Conservation (phyloP, 495 filamentous ascomycete species). For the Penicillium paxilli region DNA sequence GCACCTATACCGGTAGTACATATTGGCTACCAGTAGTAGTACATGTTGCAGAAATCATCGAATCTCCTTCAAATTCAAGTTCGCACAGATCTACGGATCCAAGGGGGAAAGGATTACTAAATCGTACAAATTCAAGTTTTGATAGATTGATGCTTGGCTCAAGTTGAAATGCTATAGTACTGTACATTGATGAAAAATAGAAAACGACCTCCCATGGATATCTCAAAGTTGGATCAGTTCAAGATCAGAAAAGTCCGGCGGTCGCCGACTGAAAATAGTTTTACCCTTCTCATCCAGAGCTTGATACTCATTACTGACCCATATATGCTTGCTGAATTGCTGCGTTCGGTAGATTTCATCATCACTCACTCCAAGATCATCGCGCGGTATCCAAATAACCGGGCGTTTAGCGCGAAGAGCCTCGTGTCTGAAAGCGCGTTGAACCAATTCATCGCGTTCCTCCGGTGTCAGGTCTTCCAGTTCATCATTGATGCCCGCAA, state of each 20-base stretch:
- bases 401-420: slow-evolving; percentile 84
- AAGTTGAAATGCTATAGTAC: too few species aligned
- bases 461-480: slow-evolving; percentile 92
- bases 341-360: slow-evolving; percentile 83
- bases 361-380: slow-evolving; percentile 86
- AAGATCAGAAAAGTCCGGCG: slow-evolving; percentile 88
- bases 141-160: too few species aligned
- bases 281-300: slow-evolving; percentile 79
- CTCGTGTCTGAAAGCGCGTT: slow-evolving; percentile 86
- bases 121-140: too few species aligned
- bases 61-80: too few species aligned
- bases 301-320: slow-evolving; percentile 91
- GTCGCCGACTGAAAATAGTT: slow-evolving; percentile 84
- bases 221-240: slow-evolving; percentile 80
- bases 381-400: slow-evolving; percentile 91
- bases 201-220: not conserved
- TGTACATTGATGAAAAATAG: too few species aligned
- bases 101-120: too few species aligned
- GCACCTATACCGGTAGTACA: too few species aligned
- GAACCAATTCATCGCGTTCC: slow-evolving; percentile 83
- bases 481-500: slow-evolving; percentile 83
- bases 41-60: too few species aligned
- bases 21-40: too few species aligned
- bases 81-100: too few species aligned
- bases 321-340: slow-evolving; percentile 77